Base-by-base conservation (phyloP, 352 stramenopile genomes). In the Globisporangium abappressorium region DNA sequence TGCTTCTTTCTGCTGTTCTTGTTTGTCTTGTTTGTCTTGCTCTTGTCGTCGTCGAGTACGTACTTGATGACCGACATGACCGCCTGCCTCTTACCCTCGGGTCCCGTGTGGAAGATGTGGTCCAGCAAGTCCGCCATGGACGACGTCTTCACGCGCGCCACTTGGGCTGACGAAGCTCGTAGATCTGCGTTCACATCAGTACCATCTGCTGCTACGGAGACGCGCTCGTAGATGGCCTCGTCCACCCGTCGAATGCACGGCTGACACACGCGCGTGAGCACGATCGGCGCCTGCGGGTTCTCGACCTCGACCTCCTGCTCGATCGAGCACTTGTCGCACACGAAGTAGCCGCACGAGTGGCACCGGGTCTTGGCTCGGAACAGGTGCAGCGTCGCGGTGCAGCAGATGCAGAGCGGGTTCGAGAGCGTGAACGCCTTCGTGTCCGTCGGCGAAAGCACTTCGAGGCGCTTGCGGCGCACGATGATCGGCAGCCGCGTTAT, bases 41-140 rank as follows among this genome's bases (percentile, higher is more conserved):
- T 51, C 20, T 38, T 26, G 8, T 64, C n/a, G 55, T 82, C 68
- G 15, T 81, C 70, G 20, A 79, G 69, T 0, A 81, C 73, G 68
- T 87, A 75, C 62, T 76, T 82, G 72, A 84, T 77, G 56, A 84
- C 78, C 57, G 70, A 80, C 58, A 80, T 68, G 20, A 84, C 75
- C 33, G 60, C 61, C 15, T 59, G 55, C 14, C 46, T 57, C 53
- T 68, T 68, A 18, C 18, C 28, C 20, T 66, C 72, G 64, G 6
- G 69, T 54, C 60, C 79, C 69, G 30, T 66, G 74, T 68, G 62
- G 73, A 47, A 70, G 53, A 65, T 80, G 70, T 33, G 67, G 60
- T 60, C 69, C 64, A 64, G 64, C 72, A 30, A 57, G 15, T 62
- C 30, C 5, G 57, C 47, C 47, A 65, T 65, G 57, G 76, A 73